These are phyloP conservation scores for Cordyceps militaris DNA, from an alignment of 2,329 filamentous ascomycete genomes.

Conservation along the genomic window DNA sequence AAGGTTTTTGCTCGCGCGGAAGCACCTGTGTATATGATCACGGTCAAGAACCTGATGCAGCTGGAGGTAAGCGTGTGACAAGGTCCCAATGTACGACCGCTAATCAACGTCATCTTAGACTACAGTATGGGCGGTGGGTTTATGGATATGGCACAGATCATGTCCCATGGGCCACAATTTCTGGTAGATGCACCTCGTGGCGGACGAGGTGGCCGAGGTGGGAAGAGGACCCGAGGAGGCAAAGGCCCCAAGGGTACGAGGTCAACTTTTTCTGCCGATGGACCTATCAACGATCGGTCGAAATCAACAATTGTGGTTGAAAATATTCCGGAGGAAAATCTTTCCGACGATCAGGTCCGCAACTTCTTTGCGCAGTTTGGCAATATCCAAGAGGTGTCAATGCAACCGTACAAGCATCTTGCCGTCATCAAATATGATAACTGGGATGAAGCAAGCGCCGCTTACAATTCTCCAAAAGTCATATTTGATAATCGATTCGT, in stretches of 20 bases:
- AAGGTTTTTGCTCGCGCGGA: constrained; percentile 64
- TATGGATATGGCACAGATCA: constrained; percentile 6
- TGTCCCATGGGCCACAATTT: neutral
- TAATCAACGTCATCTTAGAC: neutral
- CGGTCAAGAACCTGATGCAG: constrained; percentile 41
- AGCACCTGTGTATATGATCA: constrained; percentile 65
- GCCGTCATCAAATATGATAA: constrained; percentile 63
- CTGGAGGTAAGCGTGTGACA: neutral
- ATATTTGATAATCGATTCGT: constrained; percentile 84
- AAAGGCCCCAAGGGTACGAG: constrained; percentile 30
- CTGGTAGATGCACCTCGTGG: neutral
- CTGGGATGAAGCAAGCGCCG: constrained; percentile 59
- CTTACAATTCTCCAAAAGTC: constrained; percentile 69
- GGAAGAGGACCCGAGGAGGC: constrained; percentile 27
- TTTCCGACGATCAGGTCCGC: constrained; percentile 57
- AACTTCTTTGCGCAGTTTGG: constrained; percentile 70
- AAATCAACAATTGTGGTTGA: constrained; percentile 69
- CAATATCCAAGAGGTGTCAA: constrained; percentile 52
- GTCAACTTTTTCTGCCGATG: constrained; percentile 57
- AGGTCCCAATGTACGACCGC: neutral
- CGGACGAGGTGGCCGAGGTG: neutral
- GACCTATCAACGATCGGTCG: constrained; percentile 53
- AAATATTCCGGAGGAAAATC: constrained; percentile 66
- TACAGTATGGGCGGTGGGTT: neutral
- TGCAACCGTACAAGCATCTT: constrained; percentile 59